These are phyloP conservation scores for Mycena crocata DNA, from an alignment of 768 basidiomycete genomes.

Conservation along the genomic window DNA sequence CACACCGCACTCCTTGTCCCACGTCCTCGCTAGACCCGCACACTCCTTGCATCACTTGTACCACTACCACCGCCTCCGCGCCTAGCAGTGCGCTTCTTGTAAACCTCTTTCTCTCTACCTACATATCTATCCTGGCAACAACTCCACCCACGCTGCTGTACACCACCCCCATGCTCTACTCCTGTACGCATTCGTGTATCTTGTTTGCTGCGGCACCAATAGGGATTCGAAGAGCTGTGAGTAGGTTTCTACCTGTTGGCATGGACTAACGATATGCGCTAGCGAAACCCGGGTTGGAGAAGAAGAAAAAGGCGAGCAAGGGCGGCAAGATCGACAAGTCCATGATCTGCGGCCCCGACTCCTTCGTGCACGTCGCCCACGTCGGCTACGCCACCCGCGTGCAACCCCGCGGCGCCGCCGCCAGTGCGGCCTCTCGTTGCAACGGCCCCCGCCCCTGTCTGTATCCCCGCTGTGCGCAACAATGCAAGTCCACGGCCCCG, in stretches of 20 bases:
- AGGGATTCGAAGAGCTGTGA: constrained; percentile 70
- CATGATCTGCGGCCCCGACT: constrained; percentile 88
- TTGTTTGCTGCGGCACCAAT: constrained; percentile 41
- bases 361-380: constrained; percentile 92
- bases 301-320: constrained; percentile 69
- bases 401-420: constrained; percentile 30
- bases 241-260: constrained; percentile 32
- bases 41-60: background rate
- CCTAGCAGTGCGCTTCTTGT: constrained; percentile 22
- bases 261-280: constrained; percentile 32
- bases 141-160: constrained; percentile 25
- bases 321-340: constrained; percentile 92
- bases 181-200: background rate
- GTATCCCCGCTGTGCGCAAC: too few relatives aligned
- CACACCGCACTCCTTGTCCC: background rate
- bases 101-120: background rate
- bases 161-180: constrained; percentile 17
- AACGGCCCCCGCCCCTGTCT: too few relatives aligned
- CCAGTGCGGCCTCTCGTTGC: too few relatives aligned
- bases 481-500: too few relatives aligned
- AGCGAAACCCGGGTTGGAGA: constrained; percentile 63
- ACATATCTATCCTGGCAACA: constrained; percentile 20
- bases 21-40: constrained; percentile 11
- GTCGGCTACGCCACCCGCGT: constrained; percentile 82
- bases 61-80: background rate